Percentiles rank a stretch among this genome's conserved stretches.
These are phyloP conservation scores for Chrysosporium keratinophilum DNA, from an alignment of 2,329 filamentous ascomycete species.

Conservation along the genomic window DNA sequence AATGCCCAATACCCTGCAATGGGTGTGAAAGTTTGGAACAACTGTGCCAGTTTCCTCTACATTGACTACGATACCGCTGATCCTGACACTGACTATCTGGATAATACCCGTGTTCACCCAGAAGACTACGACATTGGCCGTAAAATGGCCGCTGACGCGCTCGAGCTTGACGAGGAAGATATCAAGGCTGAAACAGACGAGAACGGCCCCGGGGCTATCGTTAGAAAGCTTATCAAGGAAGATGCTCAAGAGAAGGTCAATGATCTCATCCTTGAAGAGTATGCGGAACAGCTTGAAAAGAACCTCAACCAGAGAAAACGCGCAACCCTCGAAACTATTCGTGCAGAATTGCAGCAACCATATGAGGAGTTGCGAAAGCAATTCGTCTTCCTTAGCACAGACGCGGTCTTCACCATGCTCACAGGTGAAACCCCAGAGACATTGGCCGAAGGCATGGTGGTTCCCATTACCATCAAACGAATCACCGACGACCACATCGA, in stretches of 20 bases:
- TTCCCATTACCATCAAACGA: conserved; percentile 77
- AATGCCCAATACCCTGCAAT: conserved; percentile 73
- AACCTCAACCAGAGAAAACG: conserved; percentile 93
- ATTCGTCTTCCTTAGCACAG: conserved; percentile 58
- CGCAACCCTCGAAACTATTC: conserved; percentile 89
- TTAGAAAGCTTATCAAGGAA: conserved; percentile 89
- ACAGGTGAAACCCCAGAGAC: conserved; percentile 85
- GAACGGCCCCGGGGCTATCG: conserved; percentile 77
- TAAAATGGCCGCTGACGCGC: conserved; percentile 95
- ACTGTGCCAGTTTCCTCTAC: conserved; percentile 90
- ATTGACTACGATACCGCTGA: conserved; percentile 80
- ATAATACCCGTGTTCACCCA: conserved; percentile 93
- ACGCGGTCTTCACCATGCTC: conserved; percentile 91
- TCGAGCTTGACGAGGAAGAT: conserved; percentile 95
- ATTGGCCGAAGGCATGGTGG: conserved; percentile 78
- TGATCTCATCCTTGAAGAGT: conserved; percentile 90
- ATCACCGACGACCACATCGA: conserved; percentile 90
- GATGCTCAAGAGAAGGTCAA: conserved; percentile 92
- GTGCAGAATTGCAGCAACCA: conserved; percentile 79
- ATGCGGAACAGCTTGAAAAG: conserved; percentile 85
- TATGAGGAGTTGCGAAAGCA: conserved; percentile 87
- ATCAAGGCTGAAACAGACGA: conserved; percentile 90
- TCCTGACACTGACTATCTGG: conserved; percentile 75
- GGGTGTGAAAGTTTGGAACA: conserved; percentile 85
- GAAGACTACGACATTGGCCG: conserved; percentile 97